Percentiles rank a stretch among this genome's conserved stretches.
Evolutionary conservation across 768 basidiomycete genomes (phyloP).

Genomic region (Hygrophorus russula): DNA sequence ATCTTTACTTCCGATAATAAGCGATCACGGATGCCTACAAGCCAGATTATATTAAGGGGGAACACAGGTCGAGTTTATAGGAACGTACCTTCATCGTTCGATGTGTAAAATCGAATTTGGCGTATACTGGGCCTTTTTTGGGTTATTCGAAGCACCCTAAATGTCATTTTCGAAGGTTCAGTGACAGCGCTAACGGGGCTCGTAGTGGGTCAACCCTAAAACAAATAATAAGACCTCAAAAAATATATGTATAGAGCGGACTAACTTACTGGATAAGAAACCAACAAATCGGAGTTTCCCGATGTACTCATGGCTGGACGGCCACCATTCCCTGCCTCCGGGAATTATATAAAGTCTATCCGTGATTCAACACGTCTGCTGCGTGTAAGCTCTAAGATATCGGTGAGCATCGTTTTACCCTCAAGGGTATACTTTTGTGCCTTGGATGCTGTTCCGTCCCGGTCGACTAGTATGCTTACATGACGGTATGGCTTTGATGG

Average conservation of each 20-base stretch:
- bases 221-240: too few relatives aligned
- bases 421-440: too few relatives aligned
- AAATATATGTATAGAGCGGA: too few relatives aligned
- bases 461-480: background rate
- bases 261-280: too few relatives aligned
- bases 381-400: slow-evolving; percentile 35
- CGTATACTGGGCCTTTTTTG: background rate
- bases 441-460: background rate
- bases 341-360: slow-evolving; percentile 39
- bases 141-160: background rate
- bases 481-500: background rate
- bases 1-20: slow-evolving; percentile 45
- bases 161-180: background rate
- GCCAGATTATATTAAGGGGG: background rate
- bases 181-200: too few relatives aligned
- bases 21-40: slow-evolving; percentile 41
- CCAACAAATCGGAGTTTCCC: too few relatives aligned
- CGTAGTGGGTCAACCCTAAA: too few relatives aligned
- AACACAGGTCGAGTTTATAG: background rate
- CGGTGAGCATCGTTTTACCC: slow-evolving; percentile 25
- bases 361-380: slow-evolving; percentile 39
- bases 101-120: background rate
- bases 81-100: background rate
- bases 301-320: too few relatives aligned
- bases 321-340: slow-evolving; percentile 32